Base-by-base conservation (phyloP, 2,329 filamentous ascomycete species). In the Leptosphaerulina australis region DNA sequence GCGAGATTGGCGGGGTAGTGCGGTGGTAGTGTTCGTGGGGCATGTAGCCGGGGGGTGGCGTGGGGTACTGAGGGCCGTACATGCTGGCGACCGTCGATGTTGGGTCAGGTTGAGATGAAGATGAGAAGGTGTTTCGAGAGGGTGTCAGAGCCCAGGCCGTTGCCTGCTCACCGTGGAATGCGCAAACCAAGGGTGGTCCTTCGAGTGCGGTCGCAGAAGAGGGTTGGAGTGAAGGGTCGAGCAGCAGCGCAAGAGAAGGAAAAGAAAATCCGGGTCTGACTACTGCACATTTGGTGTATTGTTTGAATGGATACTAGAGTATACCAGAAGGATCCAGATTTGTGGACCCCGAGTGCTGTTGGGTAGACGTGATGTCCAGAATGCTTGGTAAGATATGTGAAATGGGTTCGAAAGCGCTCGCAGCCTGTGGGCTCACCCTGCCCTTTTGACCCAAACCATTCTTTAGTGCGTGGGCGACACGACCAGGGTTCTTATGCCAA, bases 1-100 rank as follows among this genome's bases (percentile, higher is more conserved):
- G 80, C 45, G 81, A 82, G 45, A 80, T 69, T 14, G 71, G 70
- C 36, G 70, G 65, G 33, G 68, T 69, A 44, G 59, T 61, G 60
- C 62, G 62, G 50, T 62, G 59, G 56, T 67, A 66, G 55, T 66
- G 66, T 55, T 73, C 70, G 63, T 65, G 69, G 49, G 67, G 60
- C 68, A 69, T 66, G 60, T 72, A 72, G 60, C 64, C 64, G 28
- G 70, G 70, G 11, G 71, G 68, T 33, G 68, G 66, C 12, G 69
- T 67, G 28, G 64, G 65, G 53, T 69, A 73, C 30, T 67, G 67
- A 22, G 65, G 59, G 34, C 62, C 63, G 37, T 64, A 60, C 64
- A 69, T 70, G 50, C 44, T 54, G 21, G 60, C 40, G 55, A 44
- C 37, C n/a, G 60, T 49, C 43, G 51, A 22, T 14, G 35, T 35